These are phyloP conservation scores for Drechslerella dactyloides DNA, from an alignment of 2,329 filamentous ascomycete species.

Conservation along the genomic window DNA sequence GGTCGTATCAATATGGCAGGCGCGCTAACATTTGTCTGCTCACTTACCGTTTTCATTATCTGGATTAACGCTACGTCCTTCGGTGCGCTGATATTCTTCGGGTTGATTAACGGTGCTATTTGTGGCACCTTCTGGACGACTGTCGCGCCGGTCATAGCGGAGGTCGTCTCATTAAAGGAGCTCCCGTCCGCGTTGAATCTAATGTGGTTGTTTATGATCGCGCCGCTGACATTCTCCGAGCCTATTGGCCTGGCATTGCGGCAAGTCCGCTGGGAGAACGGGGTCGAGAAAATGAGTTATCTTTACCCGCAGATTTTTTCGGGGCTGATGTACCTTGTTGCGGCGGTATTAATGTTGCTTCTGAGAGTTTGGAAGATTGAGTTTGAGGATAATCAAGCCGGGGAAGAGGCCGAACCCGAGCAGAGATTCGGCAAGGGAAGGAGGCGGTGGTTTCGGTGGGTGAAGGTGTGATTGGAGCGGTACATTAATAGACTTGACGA, in stretches of 20 bases:
- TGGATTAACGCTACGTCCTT: slow-evolving; percentile 73
- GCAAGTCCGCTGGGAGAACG: slow-evolving; percentile 51
- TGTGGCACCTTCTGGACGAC: slow-evolving; percentile 75
- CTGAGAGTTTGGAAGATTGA: slow-evolving; percentile 68
- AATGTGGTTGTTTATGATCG: slow-evolving; percentile 72
- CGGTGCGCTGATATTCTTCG: slow-evolving; percentile 73
- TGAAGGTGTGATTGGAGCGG: slow-evolving; percentile 17
- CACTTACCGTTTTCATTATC: slow-evolving; percentile 71
- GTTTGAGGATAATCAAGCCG: slow-evolving; percentile 60
- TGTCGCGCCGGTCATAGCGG: slow-evolving; percentile 72
- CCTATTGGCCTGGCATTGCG: slow-evolving; percentile 66
- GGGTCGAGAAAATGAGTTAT: slow-evolving; percentile 62
- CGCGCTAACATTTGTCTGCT: slow-evolving; percentile 69
- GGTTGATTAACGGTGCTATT: slow-evolving; percentile 70
- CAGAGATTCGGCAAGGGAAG: slow-evolving; percentile 41
- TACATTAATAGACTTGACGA: background rate
- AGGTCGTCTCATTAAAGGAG: slow-evolving; percentile 73
- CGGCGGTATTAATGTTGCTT: slow-evolving; percentile 64
- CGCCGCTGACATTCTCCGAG: slow-evolving; percentile 73
- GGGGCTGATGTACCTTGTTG: slow-evolving; percentile 68
- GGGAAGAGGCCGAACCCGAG: slow-evolving; percentile 28
- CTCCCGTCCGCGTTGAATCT: slow-evolving; percentile 74
- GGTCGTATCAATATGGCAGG: slow-evolving; percentile 77
- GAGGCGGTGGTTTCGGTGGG: slow-evolving; percentile 42
- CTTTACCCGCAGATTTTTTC: slow-evolving; percentile 67